Conservation (phyloP, 345 rosid species). For the Syzygium oleosum region DNA sequence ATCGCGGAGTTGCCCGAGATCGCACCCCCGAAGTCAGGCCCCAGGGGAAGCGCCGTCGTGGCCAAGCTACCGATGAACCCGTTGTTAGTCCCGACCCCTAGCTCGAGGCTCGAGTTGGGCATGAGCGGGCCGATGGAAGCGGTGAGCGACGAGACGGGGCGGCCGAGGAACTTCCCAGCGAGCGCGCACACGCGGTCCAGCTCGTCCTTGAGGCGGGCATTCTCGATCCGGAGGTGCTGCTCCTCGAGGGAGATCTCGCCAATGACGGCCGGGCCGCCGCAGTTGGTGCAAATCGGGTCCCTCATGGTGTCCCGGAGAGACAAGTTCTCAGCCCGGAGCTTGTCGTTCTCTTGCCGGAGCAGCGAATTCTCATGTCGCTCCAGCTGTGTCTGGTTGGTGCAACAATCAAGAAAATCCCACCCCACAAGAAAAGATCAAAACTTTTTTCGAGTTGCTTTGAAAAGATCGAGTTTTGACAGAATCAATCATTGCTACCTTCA, state of each 20-base stretch:
- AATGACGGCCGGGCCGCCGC: conserved; percentile 81
- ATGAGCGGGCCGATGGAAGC: conserved; percentile 29
- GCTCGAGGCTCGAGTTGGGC: conserved; percentile 73
- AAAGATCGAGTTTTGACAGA: background rate
- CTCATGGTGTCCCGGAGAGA: conserved; percentile 90
- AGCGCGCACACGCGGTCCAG: conserved; percentile 78
- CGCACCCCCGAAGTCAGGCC: conserved; percentile 45
- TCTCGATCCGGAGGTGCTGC: conserved; percentile 82
- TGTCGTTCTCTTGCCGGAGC: conserved; percentile 83
- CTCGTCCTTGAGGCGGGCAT: conserved; percentile 78
- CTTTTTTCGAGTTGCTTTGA: background rate
- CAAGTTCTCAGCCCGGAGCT: conserved; percentile 82
- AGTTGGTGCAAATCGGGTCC: conserved; percentile 78
- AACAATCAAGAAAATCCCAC: background rate
- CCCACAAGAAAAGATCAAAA: background rate
- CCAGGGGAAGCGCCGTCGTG: conserved; percentile 39
- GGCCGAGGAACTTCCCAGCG: conserved; percentile 87
- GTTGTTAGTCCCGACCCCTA: conserved; percentile 62
- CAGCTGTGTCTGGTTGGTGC: conserved; percentile 54
- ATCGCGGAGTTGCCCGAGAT: conserved; percentile 29
- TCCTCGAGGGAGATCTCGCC: conserved; percentile 84
- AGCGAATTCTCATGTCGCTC: conserved; percentile 87
- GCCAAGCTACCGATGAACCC: conserved; percentile 35
- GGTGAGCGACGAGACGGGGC: conserved; percentile 46
- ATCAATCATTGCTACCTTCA: conserved; percentile 52